Percentiles rank a stretch among this genome's conserved stretches.
Conservation (phyloP, 75 land plant genomes). For the Pseudotsuga menziesii region DNA sequence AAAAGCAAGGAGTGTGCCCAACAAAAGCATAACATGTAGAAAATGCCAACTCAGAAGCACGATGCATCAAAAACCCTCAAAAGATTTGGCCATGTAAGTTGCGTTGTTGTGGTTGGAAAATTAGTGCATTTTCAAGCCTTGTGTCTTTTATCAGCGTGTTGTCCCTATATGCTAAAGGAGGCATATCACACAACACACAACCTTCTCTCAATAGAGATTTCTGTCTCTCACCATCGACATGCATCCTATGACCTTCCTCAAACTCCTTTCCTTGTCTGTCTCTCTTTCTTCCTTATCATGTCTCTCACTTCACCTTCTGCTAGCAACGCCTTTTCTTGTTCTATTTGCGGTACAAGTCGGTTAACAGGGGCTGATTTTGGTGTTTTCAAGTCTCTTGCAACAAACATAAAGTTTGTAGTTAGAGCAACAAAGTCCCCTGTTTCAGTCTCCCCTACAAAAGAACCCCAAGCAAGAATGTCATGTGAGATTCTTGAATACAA, state of each 20-base stretch:
- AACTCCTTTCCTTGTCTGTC: conserved; percentile 31
- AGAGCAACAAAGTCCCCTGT: conserved; percentile 57
- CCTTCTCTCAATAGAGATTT: conserved; percentile 64
- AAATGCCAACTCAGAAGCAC: conserved; percentile 90
- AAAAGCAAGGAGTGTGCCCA: conserved; percentile 73
- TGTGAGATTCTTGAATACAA: not conserved
- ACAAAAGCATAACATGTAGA: conserved; percentile 93
- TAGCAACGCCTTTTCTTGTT: conserved; percentile 59
- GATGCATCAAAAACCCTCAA: conserved; percentile 94
- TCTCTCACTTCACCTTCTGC: conserved; percentile 61
- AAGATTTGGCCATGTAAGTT: conserved; percentile 94
- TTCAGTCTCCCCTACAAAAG: conserved; percentile 21
- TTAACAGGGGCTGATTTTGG: conserved; percentile 84
- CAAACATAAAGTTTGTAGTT: conserved; percentile 92
- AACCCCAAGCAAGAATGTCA: not conserved
- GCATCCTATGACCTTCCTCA: conserved; percentile 28
- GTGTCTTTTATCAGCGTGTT: conserved; percentile 82
- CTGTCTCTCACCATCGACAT: conserved; percentile 35
- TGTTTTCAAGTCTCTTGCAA: conserved; percentile 86
- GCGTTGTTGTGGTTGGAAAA: conserved; percentile 96
- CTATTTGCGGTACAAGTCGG: conserved; percentile 73
- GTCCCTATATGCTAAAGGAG: conserved; percentile 88
- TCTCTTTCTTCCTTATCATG: conserved; percentile 46
- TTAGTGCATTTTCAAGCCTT: conserved; percentile 76
- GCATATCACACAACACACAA: conserved; percentile 83